These are phyloP conservation scores for Fusarium pininemorale DNA, from an alignment of 2,329 filamentous ascomycete genomes.

Conservation along the genomic window DNA sequence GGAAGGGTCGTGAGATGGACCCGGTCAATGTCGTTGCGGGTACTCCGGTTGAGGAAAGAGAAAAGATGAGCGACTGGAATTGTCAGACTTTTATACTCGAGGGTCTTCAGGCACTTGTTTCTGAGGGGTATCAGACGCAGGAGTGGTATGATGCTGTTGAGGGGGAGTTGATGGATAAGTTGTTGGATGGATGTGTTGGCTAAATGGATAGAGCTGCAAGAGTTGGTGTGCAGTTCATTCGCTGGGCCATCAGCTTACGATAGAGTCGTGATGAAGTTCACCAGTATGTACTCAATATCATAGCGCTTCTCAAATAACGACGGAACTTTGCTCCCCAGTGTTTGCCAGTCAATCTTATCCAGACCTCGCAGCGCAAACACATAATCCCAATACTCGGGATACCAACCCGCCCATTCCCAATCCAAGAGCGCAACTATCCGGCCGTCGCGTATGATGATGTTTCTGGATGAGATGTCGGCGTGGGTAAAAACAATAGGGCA, in stretches of 20 bases:
- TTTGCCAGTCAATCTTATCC: conserved; percentile 28
- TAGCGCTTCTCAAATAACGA: conserved; percentile 10
- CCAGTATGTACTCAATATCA: conserved; percentile 23
- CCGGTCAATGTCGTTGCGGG: background rate
- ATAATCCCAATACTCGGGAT: conserved; percentile 21
- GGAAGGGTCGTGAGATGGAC: background rate
- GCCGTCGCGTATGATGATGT: conserved; percentile 22
- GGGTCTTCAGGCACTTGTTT: background rate
- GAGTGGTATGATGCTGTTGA: background rate
- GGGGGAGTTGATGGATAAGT: background rate
- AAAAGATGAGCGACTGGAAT: background rate
- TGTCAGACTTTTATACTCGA: background rate
- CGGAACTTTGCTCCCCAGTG: conserved; percentile 1
- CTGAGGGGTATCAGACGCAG: background rate
- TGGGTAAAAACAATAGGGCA: conserved; percentile 30
- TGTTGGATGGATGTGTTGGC: background rate
- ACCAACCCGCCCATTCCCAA: conserved; percentile 26
- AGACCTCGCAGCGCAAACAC: conserved; percentile 15
- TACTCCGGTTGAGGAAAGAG: background rate
- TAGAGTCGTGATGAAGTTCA: background rate
- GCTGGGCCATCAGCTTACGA: background rate
- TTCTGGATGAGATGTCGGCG: conserved; percentile 15
- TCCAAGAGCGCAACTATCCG: conserved; percentile 10
- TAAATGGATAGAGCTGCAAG: background rate
- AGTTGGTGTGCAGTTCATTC: background rate